These are phyloP conservation scores for Coemansia sp. DNA, from an alignment of 192 early-diverging fungal species.

Conservation along the genomic window DNA sequence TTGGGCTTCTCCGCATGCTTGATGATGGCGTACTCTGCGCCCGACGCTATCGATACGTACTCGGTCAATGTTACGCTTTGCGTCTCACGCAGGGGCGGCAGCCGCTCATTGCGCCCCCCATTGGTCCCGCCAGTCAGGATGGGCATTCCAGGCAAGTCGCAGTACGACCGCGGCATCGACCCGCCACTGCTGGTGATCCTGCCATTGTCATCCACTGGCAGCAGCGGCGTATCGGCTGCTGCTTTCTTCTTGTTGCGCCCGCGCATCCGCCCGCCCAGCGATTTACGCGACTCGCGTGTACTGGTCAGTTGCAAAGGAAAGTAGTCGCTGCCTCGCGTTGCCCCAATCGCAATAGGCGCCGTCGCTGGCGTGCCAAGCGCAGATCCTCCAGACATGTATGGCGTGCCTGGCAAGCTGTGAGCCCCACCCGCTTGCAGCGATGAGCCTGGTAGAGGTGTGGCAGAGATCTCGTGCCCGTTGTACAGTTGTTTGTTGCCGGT, in stretches of 20 bases:
- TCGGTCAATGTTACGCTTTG: constrained; percentile 46
- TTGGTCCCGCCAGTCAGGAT: constrained; percentile 40
- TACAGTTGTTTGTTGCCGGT: background rate
- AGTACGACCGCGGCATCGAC: constrained; percentile 44
- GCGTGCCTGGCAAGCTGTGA: constrained; percentile 28
- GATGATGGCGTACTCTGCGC: constrained; percentile 53
- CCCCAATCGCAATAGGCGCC: background rate
- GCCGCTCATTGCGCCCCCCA: constrained; percentile 23
- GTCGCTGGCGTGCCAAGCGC: constrained; percentile 4
- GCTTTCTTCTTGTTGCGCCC: constrained; percentile 22
- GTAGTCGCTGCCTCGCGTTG: constrained; percentile 27
- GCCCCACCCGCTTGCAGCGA: constrained; percentile 3
- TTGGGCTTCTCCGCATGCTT: constrained; percentile 56
- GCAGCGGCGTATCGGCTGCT: background rate
- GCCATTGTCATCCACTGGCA: background rate
- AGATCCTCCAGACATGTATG: constrained; percentile 31
- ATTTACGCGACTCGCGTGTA: constrained; percentile 52
- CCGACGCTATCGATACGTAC: constrained; percentile 49
- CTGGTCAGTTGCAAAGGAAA: constrained; percentile 42
- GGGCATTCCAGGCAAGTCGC: constrained; percentile 47
- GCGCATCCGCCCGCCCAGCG: constrained; percentile 42
- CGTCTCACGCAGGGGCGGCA: constrained; percentile 27
- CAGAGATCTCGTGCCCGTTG: constrained; percentile 5
- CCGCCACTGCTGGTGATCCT: background rate
- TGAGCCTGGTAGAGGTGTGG: constrained; percentile 8